Evolutionary conservation across 2,329 filamentous ascomycete genomes (phyloP), one percentile per base, ranked within the genome.

Genomic region (Monilinia aucupariae): DNA sequence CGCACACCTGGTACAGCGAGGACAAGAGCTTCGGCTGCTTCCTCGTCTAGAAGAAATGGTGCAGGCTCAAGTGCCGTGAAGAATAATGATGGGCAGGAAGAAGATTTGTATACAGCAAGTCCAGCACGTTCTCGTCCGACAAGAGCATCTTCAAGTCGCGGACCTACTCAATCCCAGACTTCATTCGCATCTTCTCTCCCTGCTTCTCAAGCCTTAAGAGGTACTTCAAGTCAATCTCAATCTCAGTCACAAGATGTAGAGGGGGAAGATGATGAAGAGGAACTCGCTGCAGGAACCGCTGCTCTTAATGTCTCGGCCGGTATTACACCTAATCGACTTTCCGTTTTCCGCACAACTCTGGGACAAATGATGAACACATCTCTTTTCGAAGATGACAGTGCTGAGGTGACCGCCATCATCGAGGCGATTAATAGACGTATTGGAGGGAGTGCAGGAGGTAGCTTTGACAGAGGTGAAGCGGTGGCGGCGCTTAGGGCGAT

Each of bases 321-420:
- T 1, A 68, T 74, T 39, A 71, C 72, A 79, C 82, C 83, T 0
- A 80, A 81, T 48, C 84, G 94, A 48, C 77, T 96, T 32, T 79
- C 83, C 7, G 78, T 85, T 1, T 99, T 99, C 86, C 86, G 91
- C 61, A 84, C 85, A 13, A 85, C 89, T 2, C 81, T 99, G 3
- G 94, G 94, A 30, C 89, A 91, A 70, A 80, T 99, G 61, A 87
- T 96, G 71, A 88, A 88, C 70, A 88, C 89, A 0, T 81, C 85
- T 15, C 76, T 99, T n/a, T 99, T 99, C 74, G 85, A 87, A 39
- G 90, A 96, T 65, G 94, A 97, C 71, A 85, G 87, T 22, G 91
- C 92, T 17, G 82, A 88, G 65, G 82, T 97, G 2, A 84, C 86
- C 66, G 84, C 84, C 32, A 81, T 99, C 39, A 81, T 97, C 22